Evolutionary conservation across 169 alveolate genomes (phyloP).

Genomic region (Cryptosporidium meleagridis): DNA sequence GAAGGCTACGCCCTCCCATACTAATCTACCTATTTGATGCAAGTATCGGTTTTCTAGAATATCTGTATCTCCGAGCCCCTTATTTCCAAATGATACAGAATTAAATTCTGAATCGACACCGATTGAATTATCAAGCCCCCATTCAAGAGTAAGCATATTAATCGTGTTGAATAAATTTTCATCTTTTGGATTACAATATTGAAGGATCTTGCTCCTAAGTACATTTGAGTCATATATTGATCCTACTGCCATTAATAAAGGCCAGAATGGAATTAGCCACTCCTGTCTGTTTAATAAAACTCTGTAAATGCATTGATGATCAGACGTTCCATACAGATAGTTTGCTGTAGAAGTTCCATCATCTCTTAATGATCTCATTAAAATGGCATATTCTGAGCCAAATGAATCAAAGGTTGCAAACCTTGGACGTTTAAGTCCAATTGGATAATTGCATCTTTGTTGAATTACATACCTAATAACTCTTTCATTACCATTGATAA

Average conservation of each 20-base stretch:
- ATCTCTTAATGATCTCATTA: slow-evolving; percentile 82
- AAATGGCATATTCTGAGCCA: slow-evolving; percentile 81
- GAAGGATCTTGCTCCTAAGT: slow-evolving; percentile 54
- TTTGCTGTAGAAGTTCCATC: slow-evolving; percentile 74
- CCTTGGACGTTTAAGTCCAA: slow-evolving; percentile 80
- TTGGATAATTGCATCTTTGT: slow-evolving; percentile 94
- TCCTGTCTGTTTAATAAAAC: slow-evolving; percentile 58
- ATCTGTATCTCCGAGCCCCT: slow-evolving; percentile 83
- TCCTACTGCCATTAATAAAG: slow-evolving; percentile 62
- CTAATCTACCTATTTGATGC: slow-evolving; percentile 83
- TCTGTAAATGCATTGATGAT: slow-evolving; percentile 61
- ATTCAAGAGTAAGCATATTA: slow-evolving; percentile 70
- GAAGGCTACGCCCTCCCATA: slow-evolving; percentile 84
- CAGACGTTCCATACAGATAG: slow-evolving; percentile 66
- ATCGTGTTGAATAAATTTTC: slow-evolving; percentile 32
- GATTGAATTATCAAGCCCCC: slow-evolving; percentile 53
- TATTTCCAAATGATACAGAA: slow-evolving; percentile 49
- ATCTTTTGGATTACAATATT: slow-evolving; percentile 59
- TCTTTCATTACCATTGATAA: slow-evolving; percentile 97
- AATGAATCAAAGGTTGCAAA: slow-evolving; percentile 77
- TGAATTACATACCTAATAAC: slow-evolving; percentile 95
- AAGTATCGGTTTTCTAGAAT: slow-evolving; percentile 85
- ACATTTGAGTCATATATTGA: slow-evolving; percentile 42
- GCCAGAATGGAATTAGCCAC: slow-evolving; percentile 73
- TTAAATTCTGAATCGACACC: slow-evolving; percentile 51